Conservation (phyloP, 2,329 filamentous ascomycete genomes). For the Arachnopeziza araneosa region DNA sequence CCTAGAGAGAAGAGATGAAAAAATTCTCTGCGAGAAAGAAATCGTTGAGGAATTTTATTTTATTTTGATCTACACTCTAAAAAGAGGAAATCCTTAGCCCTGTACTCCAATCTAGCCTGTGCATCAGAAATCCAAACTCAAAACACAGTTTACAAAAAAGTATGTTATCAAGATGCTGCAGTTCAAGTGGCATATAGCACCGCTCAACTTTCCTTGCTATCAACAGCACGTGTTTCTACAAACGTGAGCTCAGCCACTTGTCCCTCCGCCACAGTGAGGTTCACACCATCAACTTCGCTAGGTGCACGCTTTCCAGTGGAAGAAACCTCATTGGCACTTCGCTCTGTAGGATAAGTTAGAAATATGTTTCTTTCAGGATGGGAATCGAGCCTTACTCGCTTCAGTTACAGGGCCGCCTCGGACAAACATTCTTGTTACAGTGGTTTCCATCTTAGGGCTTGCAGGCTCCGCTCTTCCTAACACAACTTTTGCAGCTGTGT, state of each 20-base stretch:
- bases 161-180: neutral
- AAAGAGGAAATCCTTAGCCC: too few species aligned
- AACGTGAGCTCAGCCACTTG: constrained; percentile 28
- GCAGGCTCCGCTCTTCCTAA: constrained; percentile 7
- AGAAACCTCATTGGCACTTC: neutral
- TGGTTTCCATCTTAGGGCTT: constrained; percentile 22
- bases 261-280: constrained; percentile 27
- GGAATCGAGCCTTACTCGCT: constrained; percentile 10
- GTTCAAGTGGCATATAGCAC: neutral
- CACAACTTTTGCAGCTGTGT: constrained; percentile 1
- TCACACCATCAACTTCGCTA: constrained; percentile 24
- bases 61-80: too few species aligned
- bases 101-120: too few species aligned
- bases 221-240: constrained; percentile 24
- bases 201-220: constrained; percentile 1
- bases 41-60: too few species aligned
- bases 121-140: neutral
- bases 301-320: constrained; percentile 12
- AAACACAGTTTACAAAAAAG: neutral
- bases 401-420: constrained; percentile 20
- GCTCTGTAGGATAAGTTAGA: neutral
- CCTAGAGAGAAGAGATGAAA: too few species aligned
- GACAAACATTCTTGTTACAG: constrained; percentile 29
- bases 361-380: neutral
- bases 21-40: too few species aligned